Conservation (phyloP, 495 filamentous ascomycete species). For the Choiromyces venosus region DNA sequence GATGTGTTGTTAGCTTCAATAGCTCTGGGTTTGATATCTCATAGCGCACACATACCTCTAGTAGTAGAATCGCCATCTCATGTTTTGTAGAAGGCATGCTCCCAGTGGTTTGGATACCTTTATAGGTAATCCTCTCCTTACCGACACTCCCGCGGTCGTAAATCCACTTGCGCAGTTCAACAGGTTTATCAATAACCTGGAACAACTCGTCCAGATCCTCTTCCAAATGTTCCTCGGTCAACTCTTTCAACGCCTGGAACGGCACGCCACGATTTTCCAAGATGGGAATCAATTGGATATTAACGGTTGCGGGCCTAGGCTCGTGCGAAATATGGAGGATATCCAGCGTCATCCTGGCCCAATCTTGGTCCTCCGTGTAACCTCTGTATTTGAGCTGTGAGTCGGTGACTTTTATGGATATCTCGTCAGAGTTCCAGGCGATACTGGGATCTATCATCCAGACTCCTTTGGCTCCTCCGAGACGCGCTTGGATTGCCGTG, state of each 20-base stretch:
- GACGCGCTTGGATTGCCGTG: constrained; percentile 70
- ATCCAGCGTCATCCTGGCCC: constrained; percentile 64
- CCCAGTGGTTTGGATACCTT: constrained; percentile 42
- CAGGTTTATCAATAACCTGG: constrained; percentile 50
- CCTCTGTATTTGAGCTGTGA: constrained; percentile 76
- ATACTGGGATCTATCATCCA: constrained; percentile 62
- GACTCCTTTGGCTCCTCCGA: constrained; percentile 81
- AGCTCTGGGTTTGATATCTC: neutral
- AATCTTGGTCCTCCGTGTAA: constrained; percentile 51
- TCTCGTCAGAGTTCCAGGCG: constrained; percentile 33
- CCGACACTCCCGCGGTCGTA: constrained; percentile 41
- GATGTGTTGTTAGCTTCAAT: constrained; percentile 8
- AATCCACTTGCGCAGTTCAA: constrained; percentile 56
- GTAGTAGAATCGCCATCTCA: constrained; percentile 43
- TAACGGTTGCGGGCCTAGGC: constrained; percentile 60
- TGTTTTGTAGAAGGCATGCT: constrained; percentile 8
- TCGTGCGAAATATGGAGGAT: constrained; percentile 59
- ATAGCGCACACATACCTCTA: constrained; percentile 26
- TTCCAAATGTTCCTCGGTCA: constrained; percentile 57
- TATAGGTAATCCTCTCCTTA: constrained; percentile 42
- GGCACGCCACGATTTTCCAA: constrained; percentile 61
- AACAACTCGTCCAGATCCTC: constrained; percentile 58
- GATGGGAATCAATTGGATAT: constrained; percentile 72
- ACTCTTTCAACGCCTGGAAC: constrained; percentile 47
- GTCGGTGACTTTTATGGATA: constrained; percentile 72